A percentile compares a stretch with the other conserved stretches of the same genome.
These are phyloP conservation scores for Bothriochloa decipiens DNA, from an alignment of 176 grass and related monocot genomes.

Conservation along the genomic window DNA sequence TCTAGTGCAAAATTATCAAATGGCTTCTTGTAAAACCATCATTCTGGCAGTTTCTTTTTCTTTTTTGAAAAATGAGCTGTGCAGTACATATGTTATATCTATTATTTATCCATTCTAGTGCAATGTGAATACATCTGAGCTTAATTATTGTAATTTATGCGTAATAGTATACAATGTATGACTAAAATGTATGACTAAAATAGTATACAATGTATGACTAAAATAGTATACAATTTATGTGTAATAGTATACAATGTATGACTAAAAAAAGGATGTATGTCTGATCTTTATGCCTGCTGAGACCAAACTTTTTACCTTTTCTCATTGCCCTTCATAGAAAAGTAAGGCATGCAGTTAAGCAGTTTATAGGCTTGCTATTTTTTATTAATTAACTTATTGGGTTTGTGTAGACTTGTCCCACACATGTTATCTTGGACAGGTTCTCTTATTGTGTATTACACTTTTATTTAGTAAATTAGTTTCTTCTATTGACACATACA, in stretches of 20 bases:
- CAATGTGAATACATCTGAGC: neutral
- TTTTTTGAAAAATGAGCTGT: neutral
- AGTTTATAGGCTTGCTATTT: neutral
- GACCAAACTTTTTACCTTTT: neutral
- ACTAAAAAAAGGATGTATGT: too few relatives aligned
- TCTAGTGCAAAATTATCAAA: neutral
- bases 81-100: neutral
- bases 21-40: neutral
- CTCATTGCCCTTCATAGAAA: slow-evolving; percentile 1
- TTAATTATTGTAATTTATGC: neutral
- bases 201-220: neutral
- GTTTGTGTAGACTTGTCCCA: neutral
- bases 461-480: slow-evolving; percentile 42
- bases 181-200: neutral
- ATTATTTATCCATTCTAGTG: neutral
- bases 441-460: neutral
- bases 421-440: neutral
- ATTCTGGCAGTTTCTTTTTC: neutral
- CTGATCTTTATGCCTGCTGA: too few relatives aligned
- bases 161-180: neutral
- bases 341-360: neutral
- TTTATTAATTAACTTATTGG: neutral
- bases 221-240: neutral
- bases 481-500: slow-evolving; percentile 44
- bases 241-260: neutral